These are phyloP conservation scores for Gliomastix tumulicola DNA, from an alignment of 2,329 filamentous ascomycete species.

Conservation along the genomic window DNA sequence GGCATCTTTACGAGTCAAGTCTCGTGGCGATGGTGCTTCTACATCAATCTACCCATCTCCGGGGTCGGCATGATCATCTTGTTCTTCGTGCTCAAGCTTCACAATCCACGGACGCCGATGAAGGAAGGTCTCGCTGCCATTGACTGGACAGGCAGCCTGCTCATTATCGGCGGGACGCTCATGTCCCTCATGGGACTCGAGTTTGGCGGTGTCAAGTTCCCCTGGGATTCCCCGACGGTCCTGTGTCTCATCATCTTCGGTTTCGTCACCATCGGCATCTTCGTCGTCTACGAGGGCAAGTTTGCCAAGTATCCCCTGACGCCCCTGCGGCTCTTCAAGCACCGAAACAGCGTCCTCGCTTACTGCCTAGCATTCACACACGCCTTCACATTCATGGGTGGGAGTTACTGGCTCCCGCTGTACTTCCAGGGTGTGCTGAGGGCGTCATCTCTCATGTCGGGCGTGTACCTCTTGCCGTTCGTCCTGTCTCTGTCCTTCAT, in stretches of 20 bases:
- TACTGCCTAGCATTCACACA: slow-evolving; percentile 65
- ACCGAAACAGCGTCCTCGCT: slow-evolving; percentile 57
- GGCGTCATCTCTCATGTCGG: slow-evolving; percentile 61
- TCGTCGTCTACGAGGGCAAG: slow-evolving; percentile 66
- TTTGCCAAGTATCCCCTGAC: slow-evolving; percentile 73
- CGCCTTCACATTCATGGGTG: slow-evolving; percentile 70
- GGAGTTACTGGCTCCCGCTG: slow-evolving; percentile 73
- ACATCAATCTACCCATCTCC: slow-evolving; percentile 51
- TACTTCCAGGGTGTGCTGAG: slow-evolving; percentile 77
- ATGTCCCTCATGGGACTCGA: slow-evolving; percentile 85
- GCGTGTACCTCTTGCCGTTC: slow-evolving; percentile 67
- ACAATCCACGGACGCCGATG: slow-evolving; percentile 60
- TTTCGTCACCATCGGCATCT: slow-evolving; percentile 52
- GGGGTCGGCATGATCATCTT: slow-evolving; percentile 40
- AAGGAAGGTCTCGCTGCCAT: slow-evolving; percentile 55
- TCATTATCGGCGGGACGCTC: slow-evolving; percentile 69
- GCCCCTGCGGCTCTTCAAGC: slow-evolving; percentile 63
- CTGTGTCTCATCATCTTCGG: slow-evolving; percentile 76
- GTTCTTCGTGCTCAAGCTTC: slow-evolving; percentile 58
- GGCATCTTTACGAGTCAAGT: slow-evolving; percentile 58
- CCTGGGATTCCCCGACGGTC: slow-evolving; percentile 70
- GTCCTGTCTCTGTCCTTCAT: slow-evolving; percentile 60
- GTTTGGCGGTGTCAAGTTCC: slow-evolving; percentile 68
- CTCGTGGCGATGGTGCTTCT: slow-evolving; percentile 66
- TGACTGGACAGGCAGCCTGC: slow-evolving; percentile 47